Conservation (phyloP, 176 grass and related monocot species). For the Bothriochloa decipiens region DNA sequence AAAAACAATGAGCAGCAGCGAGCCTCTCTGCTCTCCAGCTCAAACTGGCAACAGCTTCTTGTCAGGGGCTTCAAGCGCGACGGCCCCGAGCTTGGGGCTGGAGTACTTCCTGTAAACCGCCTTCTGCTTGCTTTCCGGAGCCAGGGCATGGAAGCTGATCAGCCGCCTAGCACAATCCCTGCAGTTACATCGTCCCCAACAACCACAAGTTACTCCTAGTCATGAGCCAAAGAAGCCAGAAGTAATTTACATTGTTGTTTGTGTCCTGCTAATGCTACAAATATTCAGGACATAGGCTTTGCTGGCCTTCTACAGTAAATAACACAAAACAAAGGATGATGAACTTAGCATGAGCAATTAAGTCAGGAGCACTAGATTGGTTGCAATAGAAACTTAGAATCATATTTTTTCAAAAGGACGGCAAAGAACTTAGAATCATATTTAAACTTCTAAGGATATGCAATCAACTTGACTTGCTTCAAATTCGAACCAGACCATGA, state of each 20-base stretch:
- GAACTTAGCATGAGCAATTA: no score
- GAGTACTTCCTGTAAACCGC: conserved; percentile 63
- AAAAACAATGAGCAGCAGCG: background rate
- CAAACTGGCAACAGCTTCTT: conserved; percentile 17
- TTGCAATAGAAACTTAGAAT: conserved; percentile 17
- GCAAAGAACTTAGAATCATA: conserved; percentile 2
- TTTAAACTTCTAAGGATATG: background rate
- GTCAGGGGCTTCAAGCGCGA: conserved; percentile 41
- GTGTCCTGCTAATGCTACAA: no score
- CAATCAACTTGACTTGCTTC: background rate
- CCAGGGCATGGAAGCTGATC: conserved; percentile 41
- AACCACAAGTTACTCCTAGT: background rate
- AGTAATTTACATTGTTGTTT: no score
- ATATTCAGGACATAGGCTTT: no score
- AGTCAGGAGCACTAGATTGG: no score
- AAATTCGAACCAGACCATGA: conserved; percentile 2
- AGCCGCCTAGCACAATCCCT: conserved; percentile 58
- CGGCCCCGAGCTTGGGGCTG: conserved; percentile 40
- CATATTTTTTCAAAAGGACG: no score
- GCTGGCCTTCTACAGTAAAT: no score
- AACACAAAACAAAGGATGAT: no score
- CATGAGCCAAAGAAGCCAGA: background rate
- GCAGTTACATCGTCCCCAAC: background rate
- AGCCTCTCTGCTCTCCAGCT: background rate
- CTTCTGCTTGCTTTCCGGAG: conserved; percentile 47